phyloP scores from a whole-genome alignment of 2,329 filamentous ascomycete species.

The Cephalotrichum gorgonifer region DNA sequence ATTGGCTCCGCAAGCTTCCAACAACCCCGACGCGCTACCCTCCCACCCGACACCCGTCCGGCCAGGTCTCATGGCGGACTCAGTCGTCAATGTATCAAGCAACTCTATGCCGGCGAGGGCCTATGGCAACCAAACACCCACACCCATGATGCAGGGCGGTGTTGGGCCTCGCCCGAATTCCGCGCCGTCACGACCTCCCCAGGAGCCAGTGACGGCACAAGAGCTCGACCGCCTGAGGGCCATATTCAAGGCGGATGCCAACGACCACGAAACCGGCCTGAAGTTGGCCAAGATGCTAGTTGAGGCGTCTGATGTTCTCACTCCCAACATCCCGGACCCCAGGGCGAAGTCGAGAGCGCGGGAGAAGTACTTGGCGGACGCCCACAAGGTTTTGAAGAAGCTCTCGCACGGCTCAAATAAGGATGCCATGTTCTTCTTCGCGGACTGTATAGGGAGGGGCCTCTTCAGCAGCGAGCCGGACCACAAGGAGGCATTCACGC shows the following conservation, averaged over 20 bases:
- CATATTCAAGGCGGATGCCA: conserved; percentile 58
- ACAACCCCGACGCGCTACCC: conserved; percentile 36
- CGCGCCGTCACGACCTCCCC: conserved; percentile 13
- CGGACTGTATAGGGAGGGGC: conserved; percentile 80
- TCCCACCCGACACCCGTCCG: conserved; percentile 54
- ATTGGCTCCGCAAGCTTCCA: conserved; percentile 17
- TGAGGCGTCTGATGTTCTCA: conserved; percentile 71
- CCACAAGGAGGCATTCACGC: conserved; percentile 80
- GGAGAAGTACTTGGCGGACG: conserved; percentile 76
- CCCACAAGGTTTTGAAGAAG: conserved; percentile 87
- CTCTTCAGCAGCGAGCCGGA: conserved; percentile 69
- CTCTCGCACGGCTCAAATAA: conserved; percentile 61
- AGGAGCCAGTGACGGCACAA: conserved; percentile 56
- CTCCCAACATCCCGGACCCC: conserved; percentile 54
- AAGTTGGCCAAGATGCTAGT: conserved; percentile 72
- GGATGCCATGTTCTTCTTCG: conserved; percentile 89
- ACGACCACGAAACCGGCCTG: conserved; percentile 62
- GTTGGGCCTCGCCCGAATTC: background rate
- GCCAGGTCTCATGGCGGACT: conserved; percentile 50
- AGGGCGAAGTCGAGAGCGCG: conserved; percentile 63
- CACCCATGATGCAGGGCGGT: background rate
- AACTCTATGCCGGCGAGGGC: conserved; percentile 50
- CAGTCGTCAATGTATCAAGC: conserved; percentile 41
- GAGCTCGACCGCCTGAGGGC: conserved; percentile 69
- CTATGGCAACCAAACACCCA: conserved; percentile 24